Conservation (phyloP, 2,329 filamentous ascomycete genomes). For the Neonectria hederae region DNA sequence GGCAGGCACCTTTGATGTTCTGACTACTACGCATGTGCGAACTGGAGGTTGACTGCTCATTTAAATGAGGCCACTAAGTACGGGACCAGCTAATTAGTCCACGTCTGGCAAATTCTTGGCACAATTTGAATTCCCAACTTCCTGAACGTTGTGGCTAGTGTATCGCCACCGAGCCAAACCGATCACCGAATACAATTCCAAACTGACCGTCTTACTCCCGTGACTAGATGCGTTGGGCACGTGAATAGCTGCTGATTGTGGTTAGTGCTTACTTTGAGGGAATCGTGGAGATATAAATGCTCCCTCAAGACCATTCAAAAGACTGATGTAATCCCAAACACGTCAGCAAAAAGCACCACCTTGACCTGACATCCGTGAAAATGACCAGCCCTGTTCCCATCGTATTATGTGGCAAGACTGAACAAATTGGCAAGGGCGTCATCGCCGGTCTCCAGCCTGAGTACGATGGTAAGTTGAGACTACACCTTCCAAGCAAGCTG, state of each 20-base stretch:
- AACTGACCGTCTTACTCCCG: background rate
- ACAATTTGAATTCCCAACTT: background rate
- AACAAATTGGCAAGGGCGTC: conserved; percentile 35
- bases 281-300: background rate
- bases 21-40: background rate
- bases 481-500: background rate
- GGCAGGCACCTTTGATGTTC: too few relatives aligned
- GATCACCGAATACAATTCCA: background rate
- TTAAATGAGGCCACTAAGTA: background rate
- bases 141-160: background rate
- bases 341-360: background rate
- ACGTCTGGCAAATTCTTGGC: background rate
- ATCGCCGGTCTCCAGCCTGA: conserved; percentile 40
- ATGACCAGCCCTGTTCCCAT: conserved; percentile 27
- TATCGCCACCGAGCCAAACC: background rate
- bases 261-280: background rate
- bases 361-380: background rate
- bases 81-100: background rate
- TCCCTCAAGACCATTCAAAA: background rate
- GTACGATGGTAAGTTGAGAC: conserved; percentile 39
- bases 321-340: background rate
- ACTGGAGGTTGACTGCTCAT: background rate
- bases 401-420: conserved; percentile 39
- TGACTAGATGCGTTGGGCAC: background rate
- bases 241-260: background rate